A percentile compares a stretch with the other conserved stretches of the same genome.
Evolutionary conservation across 371 early-diverging fungal genomes (phyloP).

Genomic region (Mortierella sp.): DNA sequence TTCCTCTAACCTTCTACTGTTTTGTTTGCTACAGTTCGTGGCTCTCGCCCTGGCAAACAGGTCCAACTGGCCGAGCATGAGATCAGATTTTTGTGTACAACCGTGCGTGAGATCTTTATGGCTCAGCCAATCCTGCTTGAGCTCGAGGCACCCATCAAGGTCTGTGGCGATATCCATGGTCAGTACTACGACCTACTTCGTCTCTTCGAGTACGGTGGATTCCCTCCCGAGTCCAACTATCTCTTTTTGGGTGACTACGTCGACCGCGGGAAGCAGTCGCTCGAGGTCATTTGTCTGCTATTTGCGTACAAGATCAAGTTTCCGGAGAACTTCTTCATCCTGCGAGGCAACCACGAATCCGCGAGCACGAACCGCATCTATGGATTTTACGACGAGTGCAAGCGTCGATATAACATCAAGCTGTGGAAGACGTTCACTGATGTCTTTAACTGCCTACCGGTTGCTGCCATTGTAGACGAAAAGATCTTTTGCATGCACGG

Average conservation of each 20-base stretch:
- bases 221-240: conserved; percentile 90
- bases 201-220: conserved; percentile 89
- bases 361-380: conserved; percentile 97
- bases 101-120: conserved; percentile 92
- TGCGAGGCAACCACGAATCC: conserved; percentile 98
- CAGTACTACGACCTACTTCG: conserved; percentile 91
- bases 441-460: conserved; percentile 93
- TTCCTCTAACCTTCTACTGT: neutral
- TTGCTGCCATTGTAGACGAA: conserved; percentile 93
- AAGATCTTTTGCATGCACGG: conserved; percentile 98
- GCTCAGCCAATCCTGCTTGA: conserved; percentile 93
- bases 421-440: conserved; percentile 95
- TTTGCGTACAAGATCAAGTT: conserved; percentile 96
- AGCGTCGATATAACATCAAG: conserved; percentile 92
- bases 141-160: conserved; percentile 94
- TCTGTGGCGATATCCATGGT: conserved; percentile 97
- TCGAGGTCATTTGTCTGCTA: conserved; percentile 95
- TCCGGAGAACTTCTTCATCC: conserved; percentile 93
- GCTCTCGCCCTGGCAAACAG: conserved; percentile 92
- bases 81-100: conserved; percentile 87
- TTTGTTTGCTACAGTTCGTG: conserved; percentile 71
- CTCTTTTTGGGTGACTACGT: conserved; percentile 98
- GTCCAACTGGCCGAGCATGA: conserved; percentile 87
- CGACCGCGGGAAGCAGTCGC: conserved; percentile 94
- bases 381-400: conserved; percentile 99